Percentiles rank a stretch among this genome's conserved stretches.
Conservation (phyloP, 352 stramenopile species). For the Globisporangium nagaii region DNA sequence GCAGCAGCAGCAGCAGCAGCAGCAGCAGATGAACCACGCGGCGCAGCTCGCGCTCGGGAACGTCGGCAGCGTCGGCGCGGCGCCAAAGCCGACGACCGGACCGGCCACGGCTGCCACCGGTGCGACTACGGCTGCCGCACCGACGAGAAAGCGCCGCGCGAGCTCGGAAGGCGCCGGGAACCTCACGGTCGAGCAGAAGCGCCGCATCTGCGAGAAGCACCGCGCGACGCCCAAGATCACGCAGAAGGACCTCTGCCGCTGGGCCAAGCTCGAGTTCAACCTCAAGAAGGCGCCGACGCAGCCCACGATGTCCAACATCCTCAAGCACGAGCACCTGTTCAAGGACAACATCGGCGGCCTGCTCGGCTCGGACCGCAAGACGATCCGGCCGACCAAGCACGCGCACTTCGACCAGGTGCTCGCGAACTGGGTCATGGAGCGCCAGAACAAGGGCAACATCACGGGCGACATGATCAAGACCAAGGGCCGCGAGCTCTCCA, state of each 20-base stretch:
- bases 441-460: constrained; percentile 85
- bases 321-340: constrained; percentile 85
- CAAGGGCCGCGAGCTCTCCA: constrained; percentile 74
- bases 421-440: constrained; percentile 87
- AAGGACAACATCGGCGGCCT: constrained; percentile 80
- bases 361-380: constrained; percentile 75
- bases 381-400: constrained; percentile 14
- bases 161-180: constrained; percentile 56
- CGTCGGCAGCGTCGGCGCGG: background rate
- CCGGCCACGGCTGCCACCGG: background rate
- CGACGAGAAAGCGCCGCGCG: constrained; percentile 28
- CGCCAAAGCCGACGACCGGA: background rate
- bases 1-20: no score
- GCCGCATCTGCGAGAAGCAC: constrained; percentile 86
- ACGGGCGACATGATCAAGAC: constrained; percentile 88
- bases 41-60: background rate
- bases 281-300: constrained; percentile 72
- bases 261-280: constrained; percentile 88
- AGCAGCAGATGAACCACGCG: constrained; percentile 2
- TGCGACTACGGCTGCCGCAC: background rate
- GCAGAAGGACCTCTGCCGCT: constrained; percentile 84
- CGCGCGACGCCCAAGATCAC: constrained; percentile 83
- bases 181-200: constrained; percentile 85
- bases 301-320: constrained; percentile 32
- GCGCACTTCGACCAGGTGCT: constrained; percentile 50